Conservation (phyloP, 495 filamentous ascomycete species). For the Diplogelasinospora grovesii region DNA sequence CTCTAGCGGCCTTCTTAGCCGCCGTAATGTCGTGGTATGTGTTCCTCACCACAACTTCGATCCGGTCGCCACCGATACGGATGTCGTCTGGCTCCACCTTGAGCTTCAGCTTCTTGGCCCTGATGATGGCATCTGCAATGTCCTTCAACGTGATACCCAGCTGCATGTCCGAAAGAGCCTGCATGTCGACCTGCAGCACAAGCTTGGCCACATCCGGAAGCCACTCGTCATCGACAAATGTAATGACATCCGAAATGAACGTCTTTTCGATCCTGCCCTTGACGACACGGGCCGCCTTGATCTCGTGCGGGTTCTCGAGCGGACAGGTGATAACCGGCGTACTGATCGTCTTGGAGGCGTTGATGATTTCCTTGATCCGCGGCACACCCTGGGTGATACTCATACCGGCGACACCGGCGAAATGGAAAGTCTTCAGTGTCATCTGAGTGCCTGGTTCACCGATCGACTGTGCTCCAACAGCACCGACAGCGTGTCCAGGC, state of each 20-base stretch:
- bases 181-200: conserved; percentile 66
- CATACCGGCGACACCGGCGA: conserved; percentile 98
- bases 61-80: conserved; percentile 28
- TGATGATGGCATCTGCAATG: conserved; percentile 65
- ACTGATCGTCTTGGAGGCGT: conserved; percentile 85
- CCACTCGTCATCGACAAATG: conserved; percentile 77
- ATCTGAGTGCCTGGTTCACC: conserved; percentile 98
- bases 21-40: conserved; percentile 38
- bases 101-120: conserved; percentile 76
- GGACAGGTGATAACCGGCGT: conserved; percentile 89
- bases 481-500: conserved; percentile 94
- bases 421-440: conserved; percentile 99
- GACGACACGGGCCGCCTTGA: conserved; percentile 74
- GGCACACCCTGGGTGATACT: conserved; percentile 98
- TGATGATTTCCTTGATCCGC: conserved; percentile 99
- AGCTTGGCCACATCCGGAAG: conserved; percentile 64
- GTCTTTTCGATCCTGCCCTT: conserved; percentile 91
- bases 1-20: conserved; percentile 44
- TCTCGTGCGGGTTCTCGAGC: conserved; percentile 59
- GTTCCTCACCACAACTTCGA: conserved; percentile 51
- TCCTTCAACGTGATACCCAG: conserved; percentile 65
- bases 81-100: conserved; percentile 36
- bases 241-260: conserved; percentile 64
- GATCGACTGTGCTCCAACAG: conserved; percentile 94
- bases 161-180: conserved; percentile 68